Evolutionary conservation across 495 filamentous ascomycete species (phyloP).

Genomic region (Parathielavia appendiculata): DNA sequence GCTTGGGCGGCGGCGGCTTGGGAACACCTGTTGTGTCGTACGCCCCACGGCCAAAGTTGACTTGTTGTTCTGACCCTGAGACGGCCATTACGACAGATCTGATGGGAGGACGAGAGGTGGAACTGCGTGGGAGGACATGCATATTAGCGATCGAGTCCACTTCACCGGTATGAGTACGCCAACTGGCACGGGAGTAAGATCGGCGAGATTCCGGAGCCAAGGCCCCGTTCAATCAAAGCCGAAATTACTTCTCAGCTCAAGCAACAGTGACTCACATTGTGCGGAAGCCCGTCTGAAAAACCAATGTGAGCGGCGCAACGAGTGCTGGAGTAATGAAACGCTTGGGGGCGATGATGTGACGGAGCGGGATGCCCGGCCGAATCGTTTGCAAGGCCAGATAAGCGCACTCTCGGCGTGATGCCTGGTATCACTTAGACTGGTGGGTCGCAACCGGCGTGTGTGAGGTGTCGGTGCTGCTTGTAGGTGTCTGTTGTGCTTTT

Average conservation of each 20-base stretch:
- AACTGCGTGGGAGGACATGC: constrained; percentile 14
- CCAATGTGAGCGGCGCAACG: constrained; percentile 18
- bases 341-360: constrained; percentile 34
- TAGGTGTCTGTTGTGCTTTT: background rate
- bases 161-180: constrained; percentile 12
- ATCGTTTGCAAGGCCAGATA: constrained; percentile 28
- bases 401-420: constrained; percentile 13
- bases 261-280: constrained; percentile 42
- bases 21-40: constrained; percentile 54
- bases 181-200: background rate
- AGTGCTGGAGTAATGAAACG: constrained; percentile 35
- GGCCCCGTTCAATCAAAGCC: constrained; percentile 14
- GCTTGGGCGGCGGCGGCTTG: constrained; percentile 53
- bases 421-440: too few species aligned
- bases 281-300: constrained; percentile 24
- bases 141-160: constrained; percentile 25
- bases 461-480: background rate
- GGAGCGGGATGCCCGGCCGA: constrained; percentile 34
- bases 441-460: too few species aligned
- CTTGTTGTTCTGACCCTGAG: constrained; percentile 38
- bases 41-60: constrained; percentile 53
- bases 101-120: constrained; percentile 8
- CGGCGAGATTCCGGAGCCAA: background rate
- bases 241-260: constrained; percentile 18
- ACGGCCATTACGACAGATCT: constrained; percentile 41